Base-by-base conservation (phyloP, 75 land plant species). In the Adiantum capillusveneris region DNA sequence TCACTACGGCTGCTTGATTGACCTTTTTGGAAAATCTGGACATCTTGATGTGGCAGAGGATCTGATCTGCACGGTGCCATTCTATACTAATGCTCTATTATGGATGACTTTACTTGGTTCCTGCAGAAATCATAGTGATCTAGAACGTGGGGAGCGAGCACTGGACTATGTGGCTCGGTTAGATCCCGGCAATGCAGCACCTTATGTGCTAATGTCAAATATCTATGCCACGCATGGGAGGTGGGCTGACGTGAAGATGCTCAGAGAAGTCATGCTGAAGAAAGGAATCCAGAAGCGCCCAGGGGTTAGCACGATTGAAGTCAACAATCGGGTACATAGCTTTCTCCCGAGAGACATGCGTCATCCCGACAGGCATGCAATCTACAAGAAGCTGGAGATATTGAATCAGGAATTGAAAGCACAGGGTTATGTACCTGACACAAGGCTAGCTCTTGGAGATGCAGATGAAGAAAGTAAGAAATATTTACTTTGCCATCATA, bases 1-100 rank as follows among this genome's bases (percentile, higher is more conserved):
- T 31, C 85, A 83, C 53, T 75, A 72, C 29, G 66, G 61, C 1
- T 75, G 73, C 44, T 41, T 83, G 50, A 65, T 83, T 26, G 79
- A 79, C 53, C 55, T 79, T 58, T 56, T 83, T 28, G 64, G 76
- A 41, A 63, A 79, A 39, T 64, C 67, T 27, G 79, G 73, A 20
- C 51, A 55, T 27, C 59, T 73, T 19, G 55, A 31, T 14, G 70
- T 79, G 44, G 82, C 82, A 29, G 70, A 74, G 54, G 55, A 62
- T 11, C 70, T 79, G 1, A 57, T 79, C n/a, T 37, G 25, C 21
- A 39, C 3, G 6, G 74, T 79, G 73, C 83, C 79, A 25, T 56
- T 68, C 36, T 13, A 69, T 26, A 69, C 76, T 24, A 73, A 70
- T 50, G 52, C 65, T 30, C 65, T 58, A 27, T 43, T 57, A 27